Percentiles rank a stretch among this genome's conserved stretches.
Conservation (phyloP, 441 rosid genomes). For the Iberis amara region DNA sequence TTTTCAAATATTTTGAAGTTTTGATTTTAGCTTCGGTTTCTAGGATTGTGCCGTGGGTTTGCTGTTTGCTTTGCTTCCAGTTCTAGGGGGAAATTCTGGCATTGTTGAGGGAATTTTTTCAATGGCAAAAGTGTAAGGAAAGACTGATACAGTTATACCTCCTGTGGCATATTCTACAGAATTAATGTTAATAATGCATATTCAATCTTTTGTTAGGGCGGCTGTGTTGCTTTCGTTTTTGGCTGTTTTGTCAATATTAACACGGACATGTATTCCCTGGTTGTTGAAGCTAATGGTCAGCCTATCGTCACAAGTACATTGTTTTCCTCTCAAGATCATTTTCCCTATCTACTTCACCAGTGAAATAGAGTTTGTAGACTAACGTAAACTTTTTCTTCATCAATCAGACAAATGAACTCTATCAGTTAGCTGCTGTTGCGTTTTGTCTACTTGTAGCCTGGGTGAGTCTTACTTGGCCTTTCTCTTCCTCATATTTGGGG, state of each 20-base stretch:
- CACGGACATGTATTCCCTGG: slow-evolving; percentile 87
- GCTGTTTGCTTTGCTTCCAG: slow-evolving; percentile 92
- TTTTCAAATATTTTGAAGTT: slow-evolving; percentile 21
- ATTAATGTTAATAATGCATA: background rate
- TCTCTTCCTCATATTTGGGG: background rate
- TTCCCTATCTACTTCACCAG: slow-evolving; percentile 10
- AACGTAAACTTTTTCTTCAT: slow-evolving; percentile 22
- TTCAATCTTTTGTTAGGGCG: slow-evolving; percentile 44
- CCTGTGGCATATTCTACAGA: slow-evolving; percentile 4
- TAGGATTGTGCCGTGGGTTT: slow-evolving; percentile 97
- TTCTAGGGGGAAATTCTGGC: slow-evolving; percentile 87
- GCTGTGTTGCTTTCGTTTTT: slow-evolving; percentile 60
- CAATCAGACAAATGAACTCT: slow-evolving; percentile 85
- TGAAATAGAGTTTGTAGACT: slow-evolving; percentile 11
- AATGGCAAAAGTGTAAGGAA: slow-evolving; percentile 73
- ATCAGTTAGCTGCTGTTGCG: slow-evolving; percentile 88
- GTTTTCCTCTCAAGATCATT: slow-evolving; percentile 16
- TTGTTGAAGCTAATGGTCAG: slow-evolving; percentile 87
- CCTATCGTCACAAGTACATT: slow-evolving; percentile 68
- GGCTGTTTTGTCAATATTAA: slow-evolving; percentile 61
- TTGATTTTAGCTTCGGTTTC: slow-evolving; percentile 30
- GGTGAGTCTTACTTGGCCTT: slow-evolving; percentile 47
- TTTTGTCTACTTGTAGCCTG: slow-evolving; percentile 96
- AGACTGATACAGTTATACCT: slow-evolving; percentile 2
- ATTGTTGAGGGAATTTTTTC: slow-evolving; percentile 80